These are phyloP conservation scores for Hawksworthiomyces lignivorus DNA, from an alignment of 2,329 filamentous ascomycete genomes.

Conservation along the genomic window DNA sequence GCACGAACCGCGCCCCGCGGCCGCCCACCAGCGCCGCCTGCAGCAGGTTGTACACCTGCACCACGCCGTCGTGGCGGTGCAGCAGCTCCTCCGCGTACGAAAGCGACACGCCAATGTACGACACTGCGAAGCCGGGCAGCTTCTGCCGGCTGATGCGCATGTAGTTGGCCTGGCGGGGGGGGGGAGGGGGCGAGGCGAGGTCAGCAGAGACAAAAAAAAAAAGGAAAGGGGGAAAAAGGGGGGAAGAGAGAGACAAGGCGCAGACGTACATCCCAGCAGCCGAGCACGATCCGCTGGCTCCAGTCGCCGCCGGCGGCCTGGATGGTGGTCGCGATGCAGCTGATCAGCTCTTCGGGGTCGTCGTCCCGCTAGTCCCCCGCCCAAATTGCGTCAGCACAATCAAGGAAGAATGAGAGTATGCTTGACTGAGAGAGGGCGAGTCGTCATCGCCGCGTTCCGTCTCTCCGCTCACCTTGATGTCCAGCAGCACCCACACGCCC, in stretches of 20 bases:
- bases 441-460: too few relatives aligned
- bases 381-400: neutral
- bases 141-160: conserved; percentile 54
- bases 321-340: conserved; percentile 58
- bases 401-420: neutral
- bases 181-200: neutral
- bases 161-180: conserved; percentile 49
- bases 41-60: conserved; percentile 72
- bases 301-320: conserved; percentile 51
- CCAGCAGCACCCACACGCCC: conserved; percentile 72
- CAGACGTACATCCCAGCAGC: conserved; percentile 66
- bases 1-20: conserved; percentile 58
- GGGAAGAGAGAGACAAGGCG: neutral
- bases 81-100: conserved; percentile 67
- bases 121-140: conserved; percentile 55
- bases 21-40: conserved; percentile 61
- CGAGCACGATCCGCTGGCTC: conserved; percentile 67
- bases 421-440: too few relatives aligned
- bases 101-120: conserved; percentile 61
- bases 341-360: conserved; percentile 61
- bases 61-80: conserved; percentile 43
- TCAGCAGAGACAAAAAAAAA: neutral
- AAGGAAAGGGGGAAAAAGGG: neutral
- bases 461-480: conserved; percentile 78
- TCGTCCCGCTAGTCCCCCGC: conserved; percentile 63